phyloP scores from a whole-genome alignment of 225 moss, liverwort and hornwort species.

The Rhytidiadelphus loreus region DNA sequence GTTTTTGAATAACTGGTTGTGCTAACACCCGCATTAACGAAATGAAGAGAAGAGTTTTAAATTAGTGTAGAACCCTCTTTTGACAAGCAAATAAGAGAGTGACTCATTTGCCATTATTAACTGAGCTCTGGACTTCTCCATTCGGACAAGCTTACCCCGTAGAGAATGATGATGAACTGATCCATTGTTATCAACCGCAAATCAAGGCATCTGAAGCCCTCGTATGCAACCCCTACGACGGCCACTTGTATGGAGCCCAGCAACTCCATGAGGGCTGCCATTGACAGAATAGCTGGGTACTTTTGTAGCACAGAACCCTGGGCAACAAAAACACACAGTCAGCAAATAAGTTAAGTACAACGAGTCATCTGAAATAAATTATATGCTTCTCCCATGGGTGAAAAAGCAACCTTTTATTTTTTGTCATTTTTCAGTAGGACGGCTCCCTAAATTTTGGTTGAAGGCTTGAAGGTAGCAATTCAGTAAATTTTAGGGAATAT shows the following conservation, averaged over 20 bases:
- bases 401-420: too few relatives aligned
- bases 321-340: background rate
- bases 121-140: background rate
- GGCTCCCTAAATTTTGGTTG: background rate
- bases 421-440: too few relatives aligned
- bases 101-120: background rate
- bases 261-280: constrained; percentile 6
- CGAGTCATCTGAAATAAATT: background rate
- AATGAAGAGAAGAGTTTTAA: background rate
- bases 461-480: background rate
- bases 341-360: too few relatives aligned
- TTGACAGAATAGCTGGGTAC: constrained; percentile 31
- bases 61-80: background rate
- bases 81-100: background rate
- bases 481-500: rapidly evolving
- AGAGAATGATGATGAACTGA: constrained; percentile 17
- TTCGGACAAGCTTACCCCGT: constrained; percentile 6
- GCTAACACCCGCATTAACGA: background rate
- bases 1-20: background rate
- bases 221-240: background rate
- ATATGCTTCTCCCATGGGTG: background rate
- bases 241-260: constrained; percentile 24
- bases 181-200: background rate
- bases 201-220: constrained; percentile 9
- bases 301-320: constrained; percentile 4